These are phyloP conservation scores for Ascochyta rabiei DNA, from an alignment of 2,329 filamentous ascomycete genomes.

Conservation along the genomic window DNA sequence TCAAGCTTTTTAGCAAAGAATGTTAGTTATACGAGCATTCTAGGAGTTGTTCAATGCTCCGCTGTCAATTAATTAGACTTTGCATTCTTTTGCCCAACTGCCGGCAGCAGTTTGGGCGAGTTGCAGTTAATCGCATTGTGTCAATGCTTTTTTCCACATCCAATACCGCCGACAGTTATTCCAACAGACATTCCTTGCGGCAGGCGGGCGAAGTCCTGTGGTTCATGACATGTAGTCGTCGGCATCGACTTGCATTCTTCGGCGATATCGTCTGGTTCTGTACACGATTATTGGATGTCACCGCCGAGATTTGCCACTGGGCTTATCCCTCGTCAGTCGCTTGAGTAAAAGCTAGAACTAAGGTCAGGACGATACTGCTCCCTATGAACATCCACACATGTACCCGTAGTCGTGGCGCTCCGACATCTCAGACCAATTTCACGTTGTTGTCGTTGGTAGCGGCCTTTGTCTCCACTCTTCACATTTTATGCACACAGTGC, in stretches of 20 bases:
- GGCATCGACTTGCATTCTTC: slow-evolving; percentile 4
- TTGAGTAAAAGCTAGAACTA: neutral
- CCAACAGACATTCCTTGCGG: neutral
- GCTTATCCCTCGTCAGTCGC: neutral
- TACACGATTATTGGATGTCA: neutral
- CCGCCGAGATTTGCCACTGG: neutral
- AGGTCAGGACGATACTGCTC: neutral
- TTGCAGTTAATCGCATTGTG: neutral
- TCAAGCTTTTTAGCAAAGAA: slow-evolving; percentile 4
- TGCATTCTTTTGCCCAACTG: slow-evolving; percentile 4
- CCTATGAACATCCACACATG: neutral
- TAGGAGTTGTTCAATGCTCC: neutral
- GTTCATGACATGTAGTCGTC: neutral
- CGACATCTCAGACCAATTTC: too few relatives aligned
- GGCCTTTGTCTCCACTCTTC: too few relatives aligned
- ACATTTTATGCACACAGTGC: too few relatives aligned
- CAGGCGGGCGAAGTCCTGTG: neutral
- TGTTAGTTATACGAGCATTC: neutral
- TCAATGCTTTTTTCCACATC: neutral
- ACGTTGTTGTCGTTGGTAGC: too few relatives aligned
- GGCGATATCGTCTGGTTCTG: neutral
- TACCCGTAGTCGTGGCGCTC: too few relatives aligned
- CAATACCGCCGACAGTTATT: neutral
- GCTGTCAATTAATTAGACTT: neutral
- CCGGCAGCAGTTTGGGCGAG: neutral